Evolutionary conservation across 1,284 basidiomycete species (phyloP), one percentile per base, ranked within the genome.

Genomic region (Xanthoconium separans): DNA sequence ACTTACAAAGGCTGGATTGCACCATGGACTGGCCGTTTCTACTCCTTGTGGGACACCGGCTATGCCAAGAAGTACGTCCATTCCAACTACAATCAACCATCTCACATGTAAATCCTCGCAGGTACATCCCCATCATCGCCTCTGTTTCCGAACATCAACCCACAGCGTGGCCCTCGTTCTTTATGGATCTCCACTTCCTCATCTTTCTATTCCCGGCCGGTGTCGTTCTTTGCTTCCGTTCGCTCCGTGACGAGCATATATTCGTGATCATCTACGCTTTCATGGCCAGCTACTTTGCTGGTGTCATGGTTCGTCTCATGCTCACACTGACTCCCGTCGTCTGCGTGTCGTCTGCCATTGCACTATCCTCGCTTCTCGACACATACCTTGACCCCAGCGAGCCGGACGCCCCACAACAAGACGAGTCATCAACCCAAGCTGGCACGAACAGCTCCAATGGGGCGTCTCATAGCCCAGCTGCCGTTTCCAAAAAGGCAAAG

Each of bases 91-190:
- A 18, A 22, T 37, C 33, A 42, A 50, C 57, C 36, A 55, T 42
- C 56, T 54, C 46, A 59, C 20, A 31, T 43, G 0, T 11, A 12
- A n/a, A 55, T 58, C 13, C 1, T 50, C 57, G 27, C 63, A 93
- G 91, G 70, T 91, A 94, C 71, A 94, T 98, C 65, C 95, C 95
- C 34, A 98, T 99, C 77, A 98, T 99, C 67, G 97, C 97, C 7
- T 98, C 96, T 20, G 97, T 98, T 20, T 98, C 95, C n/a, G 97
- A 99, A 75, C 97, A 99, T 76, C 97, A 99, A 72, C 97, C 97
- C 15, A 99, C 97, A 11, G 96, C 97, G 39, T 99, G 97, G 97
- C 95, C 96, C 4, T 89, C 96, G 3, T 99, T 99, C 85, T 99
- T 98, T 81, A 98, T 98, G 87, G 96, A 99, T 73, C 85, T 99